Conservation (phyloP, 345 rosid genomes). For the Eucalyptus erythrocorys region DNA sequence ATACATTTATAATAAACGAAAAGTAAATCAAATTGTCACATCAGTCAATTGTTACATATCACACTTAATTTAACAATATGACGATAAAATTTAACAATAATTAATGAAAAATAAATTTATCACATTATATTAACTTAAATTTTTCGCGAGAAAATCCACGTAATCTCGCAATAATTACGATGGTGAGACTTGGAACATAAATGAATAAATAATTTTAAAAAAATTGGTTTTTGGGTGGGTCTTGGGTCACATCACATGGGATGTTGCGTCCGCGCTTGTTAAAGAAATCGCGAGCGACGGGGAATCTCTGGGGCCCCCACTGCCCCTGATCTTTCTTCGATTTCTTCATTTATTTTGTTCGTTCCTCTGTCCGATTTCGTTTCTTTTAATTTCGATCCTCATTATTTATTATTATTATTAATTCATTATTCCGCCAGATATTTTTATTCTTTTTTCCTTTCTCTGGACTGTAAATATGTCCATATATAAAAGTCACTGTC, state of each 20-base stretch:
- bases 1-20: too few species aligned
- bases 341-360: neutral
- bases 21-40: too few species aligned
- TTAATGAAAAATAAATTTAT: too few species aligned
- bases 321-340: neutral
- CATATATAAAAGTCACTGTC: neutral
- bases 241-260: neutral
- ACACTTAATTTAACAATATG: accelerated
- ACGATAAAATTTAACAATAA: too few species aligned
- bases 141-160: too few species aligned
- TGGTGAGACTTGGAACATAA: too few species aligned
- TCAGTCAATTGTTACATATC: too few species aligned
- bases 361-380: neutral
- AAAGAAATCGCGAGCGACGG: neutral
- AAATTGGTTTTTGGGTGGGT: neutral
- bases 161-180: too few species aligned
- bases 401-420: neutral
- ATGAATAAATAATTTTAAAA: neutral
- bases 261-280: neutral
- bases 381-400: neutral
- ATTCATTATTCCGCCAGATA: neutral
- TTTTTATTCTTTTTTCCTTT: neutral
- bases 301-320: neutral
- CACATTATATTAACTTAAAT: accelerated
- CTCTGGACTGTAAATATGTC: neutral